These are phyloP conservation scores for Eucalyptus globulus DNA, from an alignment of 345 rosid genomes.

Conservation along the genomic window DNA sequence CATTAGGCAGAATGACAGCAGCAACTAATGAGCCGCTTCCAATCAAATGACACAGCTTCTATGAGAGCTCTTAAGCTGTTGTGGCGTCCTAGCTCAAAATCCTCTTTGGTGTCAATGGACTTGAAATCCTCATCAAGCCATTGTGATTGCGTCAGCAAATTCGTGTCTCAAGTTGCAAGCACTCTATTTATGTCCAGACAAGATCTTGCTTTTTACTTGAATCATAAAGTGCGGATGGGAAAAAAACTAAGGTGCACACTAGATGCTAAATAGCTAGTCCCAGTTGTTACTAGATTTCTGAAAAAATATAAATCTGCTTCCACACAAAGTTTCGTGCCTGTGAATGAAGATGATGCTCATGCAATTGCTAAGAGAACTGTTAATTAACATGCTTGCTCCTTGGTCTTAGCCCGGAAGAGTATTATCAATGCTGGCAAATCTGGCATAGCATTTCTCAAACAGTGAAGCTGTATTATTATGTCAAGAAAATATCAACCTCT, in stretches of 20 bases:
- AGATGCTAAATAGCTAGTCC: background rate
- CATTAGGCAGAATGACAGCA: background rate
- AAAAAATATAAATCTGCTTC: background rate
- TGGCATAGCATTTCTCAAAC: background rate
- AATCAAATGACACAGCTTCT: background rate
- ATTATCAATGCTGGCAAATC: background rate
- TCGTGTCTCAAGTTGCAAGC: background rate
- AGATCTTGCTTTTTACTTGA: background rate
- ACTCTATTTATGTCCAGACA: background rate
- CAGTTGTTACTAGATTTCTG: background rate
- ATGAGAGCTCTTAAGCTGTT: background rate
- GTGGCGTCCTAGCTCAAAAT: background rate
- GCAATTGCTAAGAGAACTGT: background rate
- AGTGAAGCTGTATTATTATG: background rate
- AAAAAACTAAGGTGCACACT: background rate
- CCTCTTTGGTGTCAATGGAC: background rate
- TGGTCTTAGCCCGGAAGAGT: background rate
- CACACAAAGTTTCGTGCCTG: background rate
- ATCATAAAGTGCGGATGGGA: background rate
- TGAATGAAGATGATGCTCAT: background rate
- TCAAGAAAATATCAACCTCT: slow-evolving; percentile 33
- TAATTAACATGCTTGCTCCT: background rate
- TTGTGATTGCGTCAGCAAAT: background rate
- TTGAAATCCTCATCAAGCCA: background rate
- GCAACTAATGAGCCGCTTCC: background rate